A percentile compares a stretch with the other conserved stretches of the same genome.
These are phyloP conservation scores for Intubia oerlemansii DNA, from an alignment of 2,329 filamentous ascomycete genomes.

Conservation along the genomic window DNA sequence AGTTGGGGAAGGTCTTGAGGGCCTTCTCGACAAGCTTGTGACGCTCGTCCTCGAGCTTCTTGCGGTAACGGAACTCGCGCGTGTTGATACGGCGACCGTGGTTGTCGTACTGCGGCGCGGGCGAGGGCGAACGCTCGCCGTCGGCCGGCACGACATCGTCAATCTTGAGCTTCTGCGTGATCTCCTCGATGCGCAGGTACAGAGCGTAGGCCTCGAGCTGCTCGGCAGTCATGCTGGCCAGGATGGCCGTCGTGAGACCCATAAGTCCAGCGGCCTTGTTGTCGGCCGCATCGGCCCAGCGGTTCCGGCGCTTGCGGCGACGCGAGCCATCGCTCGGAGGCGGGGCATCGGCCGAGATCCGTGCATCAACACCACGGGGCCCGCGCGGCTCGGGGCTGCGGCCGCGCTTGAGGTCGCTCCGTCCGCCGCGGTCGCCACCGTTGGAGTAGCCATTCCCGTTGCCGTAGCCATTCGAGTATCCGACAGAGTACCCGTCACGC, in stretches of 20 bases:
- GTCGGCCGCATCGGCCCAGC: slow-evolving; percentile 92
- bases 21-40: slow-evolving; percentile 98
- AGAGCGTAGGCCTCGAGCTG: slow-evolving; percentile 94
- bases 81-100: slow-evolving; percentile 99
- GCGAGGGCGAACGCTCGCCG: slow-evolving; percentile 86
- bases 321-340: not conserved
- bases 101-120: slow-evolving; percentile 94
- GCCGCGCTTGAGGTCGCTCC: slow-evolving; percentile 55
- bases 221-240: slow-evolving; percentile 94
- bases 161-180: slow-evolving; percentile 96
- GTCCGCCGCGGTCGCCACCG: slow-evolving; percentile 15
- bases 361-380: not conserved
- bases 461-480: slow-evolving; percentile 1
- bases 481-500: slow-evolving; percentile 21
- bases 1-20: slow-evolving; percentile 99
- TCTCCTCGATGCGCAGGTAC: slow-evolving; percentile 94
- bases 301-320: slow-evolving; percentile 78
- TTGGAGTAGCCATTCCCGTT: too few species aligned
- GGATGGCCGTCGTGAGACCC: slow-evolving; percentile 89
- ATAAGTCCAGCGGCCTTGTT: slow-evolving; percentile 98
- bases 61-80: slow-evolving; percentile 93
- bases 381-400: slow-evolving; percentile 70
- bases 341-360: not conserved
- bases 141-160: slow-evolving; percentile 97
- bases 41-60: slow-evolving; percentile 92